phyloP scores from a whole-genome alignment of 2,329 filamentous ascomycete species.

The Alternaria triticimaculans region DNA sequence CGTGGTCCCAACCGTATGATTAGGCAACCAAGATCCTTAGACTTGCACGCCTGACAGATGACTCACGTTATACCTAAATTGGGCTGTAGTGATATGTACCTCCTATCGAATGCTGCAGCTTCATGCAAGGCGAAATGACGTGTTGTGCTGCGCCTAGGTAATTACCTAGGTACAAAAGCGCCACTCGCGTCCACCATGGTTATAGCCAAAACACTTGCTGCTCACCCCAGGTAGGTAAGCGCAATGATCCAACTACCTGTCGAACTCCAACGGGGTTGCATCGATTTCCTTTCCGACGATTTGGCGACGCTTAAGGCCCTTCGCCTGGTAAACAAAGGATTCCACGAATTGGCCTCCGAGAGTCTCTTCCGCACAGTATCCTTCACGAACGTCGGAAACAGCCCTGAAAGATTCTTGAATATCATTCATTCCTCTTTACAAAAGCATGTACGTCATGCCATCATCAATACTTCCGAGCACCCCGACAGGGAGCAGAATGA shows the following conservation, averaged over 20 bases:
- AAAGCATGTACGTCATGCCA: background rate
- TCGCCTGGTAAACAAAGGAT: background rate
- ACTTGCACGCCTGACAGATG: background rate
- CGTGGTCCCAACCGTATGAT: slow-evolving; percentile 24
- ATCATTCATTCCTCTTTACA: background rate
- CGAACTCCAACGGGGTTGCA: background rate
- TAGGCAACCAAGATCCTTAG: background rate
- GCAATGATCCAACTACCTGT: background rate
- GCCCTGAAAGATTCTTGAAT: background rate
- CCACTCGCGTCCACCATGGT: background rate
- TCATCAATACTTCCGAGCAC: background rate
- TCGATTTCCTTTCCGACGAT: background rate
- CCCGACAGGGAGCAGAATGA: background rate
- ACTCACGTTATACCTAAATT: background rate
- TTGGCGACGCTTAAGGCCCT: background rate
- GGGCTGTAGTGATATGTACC: background rate
- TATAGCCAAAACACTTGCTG: background rate
- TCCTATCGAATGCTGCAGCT: background rate
- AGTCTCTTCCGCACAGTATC: background rate
- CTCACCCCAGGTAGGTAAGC: background rate
- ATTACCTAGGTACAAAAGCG: slow-evolving; percentile 4
- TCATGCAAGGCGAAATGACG: background rate
- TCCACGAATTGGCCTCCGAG: background rate
- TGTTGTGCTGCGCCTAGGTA: background rate
- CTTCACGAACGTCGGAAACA: background rate